Evolutionary conservation across 495 filamentous ascomycete species (phyloP).

Genomic region (Penicillium crystallinum): DNA sequence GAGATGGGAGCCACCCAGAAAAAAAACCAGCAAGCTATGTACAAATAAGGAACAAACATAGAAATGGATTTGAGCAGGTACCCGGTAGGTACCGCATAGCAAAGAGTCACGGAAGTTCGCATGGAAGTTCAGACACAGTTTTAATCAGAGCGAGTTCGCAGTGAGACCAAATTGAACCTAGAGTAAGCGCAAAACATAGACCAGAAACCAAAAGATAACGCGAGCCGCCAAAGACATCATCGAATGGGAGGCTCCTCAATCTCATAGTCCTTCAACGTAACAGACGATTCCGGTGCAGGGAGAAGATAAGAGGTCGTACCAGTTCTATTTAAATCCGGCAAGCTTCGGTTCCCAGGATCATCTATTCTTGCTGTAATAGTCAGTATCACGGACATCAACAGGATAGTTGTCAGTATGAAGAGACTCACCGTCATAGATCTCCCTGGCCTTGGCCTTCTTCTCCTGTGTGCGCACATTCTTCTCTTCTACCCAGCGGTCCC

Average conservation of each 20-base stretch:
- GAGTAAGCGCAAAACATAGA: background rate
- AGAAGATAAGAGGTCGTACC: constrained; percentile 31
- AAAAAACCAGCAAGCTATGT: constrained; percentile 13
- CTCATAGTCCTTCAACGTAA: constrained; percentile 37
- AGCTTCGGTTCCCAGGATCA: constrained; percentile 17
- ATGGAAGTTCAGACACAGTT: no score
- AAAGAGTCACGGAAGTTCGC: no score
- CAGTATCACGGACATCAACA: background rate
- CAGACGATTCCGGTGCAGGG: constrained; percentile 20
- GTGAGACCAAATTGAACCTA: background rate
- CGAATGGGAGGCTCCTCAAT: constrained; percentile 34
- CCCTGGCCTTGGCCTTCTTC: constrained; percentile 33
- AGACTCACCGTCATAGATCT: constrained; percentile 33
- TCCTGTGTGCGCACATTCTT: constrained; percentile 45
- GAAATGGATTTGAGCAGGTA: background rate
- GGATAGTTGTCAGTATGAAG: background rate
- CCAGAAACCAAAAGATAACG: background rate
- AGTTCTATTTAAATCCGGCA: constrained; percentile 19
- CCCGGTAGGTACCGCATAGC: no score
- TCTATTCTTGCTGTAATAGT: constrained; percentile 17
- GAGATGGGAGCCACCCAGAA: constrained; percentile 20
- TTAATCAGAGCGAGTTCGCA: no score
- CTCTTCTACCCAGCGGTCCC: constrained; percentile 60
- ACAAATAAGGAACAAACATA: constrained; percentile 5
- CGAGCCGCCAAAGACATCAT: constrained; percentile 1